Conservation (phyloP, 2,329 filamentous ascomycete species). For the Cladosporium phlei region DNA sequence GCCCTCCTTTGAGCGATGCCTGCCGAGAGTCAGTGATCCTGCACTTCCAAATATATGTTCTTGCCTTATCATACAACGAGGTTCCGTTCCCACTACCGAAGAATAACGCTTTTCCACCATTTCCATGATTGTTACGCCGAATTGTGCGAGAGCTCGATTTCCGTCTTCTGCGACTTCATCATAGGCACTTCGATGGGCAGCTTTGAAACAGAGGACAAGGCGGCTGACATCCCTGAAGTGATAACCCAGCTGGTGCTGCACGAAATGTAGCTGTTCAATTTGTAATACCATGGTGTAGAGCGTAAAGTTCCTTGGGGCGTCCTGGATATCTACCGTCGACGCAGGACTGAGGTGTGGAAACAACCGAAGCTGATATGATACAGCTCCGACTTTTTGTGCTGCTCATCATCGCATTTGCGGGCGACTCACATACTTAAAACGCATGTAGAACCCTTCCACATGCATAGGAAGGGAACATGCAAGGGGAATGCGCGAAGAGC, state of each 20-base stretch:
- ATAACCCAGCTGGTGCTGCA: conserved; percentile 1
- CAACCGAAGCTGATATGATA: neutral
- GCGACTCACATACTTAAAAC: neutral
- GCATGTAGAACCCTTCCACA: too few relatives aligned
- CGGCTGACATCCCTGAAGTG: neutral
- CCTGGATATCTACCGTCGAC: neutral
- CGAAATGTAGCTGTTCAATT: neutral
- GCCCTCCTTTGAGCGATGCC: neutral
- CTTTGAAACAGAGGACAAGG: neutral
- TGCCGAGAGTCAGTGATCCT: neutral
- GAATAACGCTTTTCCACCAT: neutral
- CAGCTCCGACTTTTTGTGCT: neutral
- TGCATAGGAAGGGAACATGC: too few relatives aligned
- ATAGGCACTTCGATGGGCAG: neutral
- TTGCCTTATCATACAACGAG: neutral
- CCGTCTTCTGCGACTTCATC: neutral
- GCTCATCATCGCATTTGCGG: neutral
- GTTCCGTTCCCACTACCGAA: neutral
- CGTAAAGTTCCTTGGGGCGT: neutral
- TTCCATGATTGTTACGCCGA: neutral
- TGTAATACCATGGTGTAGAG: neutral
- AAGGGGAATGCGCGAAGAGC: neutral
- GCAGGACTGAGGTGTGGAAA: neutral
- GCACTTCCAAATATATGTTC: neutral
- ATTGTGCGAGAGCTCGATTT: neutral